Base-by-base conservation (phyloP, 768 basidiomycete species). In the Coprinopsis cinerea region DNA sequence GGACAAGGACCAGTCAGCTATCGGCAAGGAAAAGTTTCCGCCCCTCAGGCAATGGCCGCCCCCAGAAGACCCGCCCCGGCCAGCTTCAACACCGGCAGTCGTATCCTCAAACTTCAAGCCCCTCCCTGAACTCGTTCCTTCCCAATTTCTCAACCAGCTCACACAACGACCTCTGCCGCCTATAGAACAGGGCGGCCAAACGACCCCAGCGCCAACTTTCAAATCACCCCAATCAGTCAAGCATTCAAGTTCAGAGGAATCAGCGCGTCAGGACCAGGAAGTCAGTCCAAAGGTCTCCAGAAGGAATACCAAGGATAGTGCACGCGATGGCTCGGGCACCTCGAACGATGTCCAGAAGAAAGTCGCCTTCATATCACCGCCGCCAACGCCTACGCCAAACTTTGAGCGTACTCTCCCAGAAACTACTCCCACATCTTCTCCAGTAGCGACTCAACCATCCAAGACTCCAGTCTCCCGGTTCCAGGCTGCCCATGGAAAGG, bases 311-410 rank as follows among this genome's bases (percentile, higher is more conserved):
- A 70, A 68, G 57, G 59, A 57, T 2, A 58, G 52, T 30, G 48
- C 47, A 51, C 57, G 27, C 17, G 51, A 50, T 32, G 6, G 44
- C 20, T 56, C 63, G 15, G 56, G 54, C 37, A 58, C 62, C 20
- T 52, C 64, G 41, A 64, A 64, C 53, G 84, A 85, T 55, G 71
- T 78, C 26, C 79, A 78, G 60, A 92, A 92, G 74, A 90, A 90
- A 69, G 90, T 92, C 39, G 90, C 88, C 23, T 92, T 92, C 68
- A 76, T 87, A 59, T 88, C 88, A 24, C 88, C 88, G 43, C 81
- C 85, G 18, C 85, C 83, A 23, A 85, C 87, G 13, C 85, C 85
- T 24, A 84, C 83, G 0, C 82, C 84, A 44, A 75, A 69, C 53
- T 70, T 76, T 52, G 78, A 83, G 64, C 76, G 73, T 60, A 64